Evolutionary conservation across 441 rosid genomes (phyloP).

Genomic region (Bocquillonia castaneifolia): DNA sequence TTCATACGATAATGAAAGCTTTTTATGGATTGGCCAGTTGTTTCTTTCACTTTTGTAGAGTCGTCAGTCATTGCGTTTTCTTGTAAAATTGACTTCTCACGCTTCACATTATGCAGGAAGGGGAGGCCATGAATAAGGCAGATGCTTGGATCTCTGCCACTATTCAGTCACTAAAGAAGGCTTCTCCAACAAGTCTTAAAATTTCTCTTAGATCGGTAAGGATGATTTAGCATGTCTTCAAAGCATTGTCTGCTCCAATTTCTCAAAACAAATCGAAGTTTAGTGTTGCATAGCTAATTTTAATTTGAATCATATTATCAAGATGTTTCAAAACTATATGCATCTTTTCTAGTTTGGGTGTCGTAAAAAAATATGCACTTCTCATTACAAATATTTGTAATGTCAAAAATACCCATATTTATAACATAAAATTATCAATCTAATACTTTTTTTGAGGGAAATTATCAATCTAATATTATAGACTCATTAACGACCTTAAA

Average conservation of each 20-base stretch:
- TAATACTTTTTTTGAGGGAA: too few species aligned
- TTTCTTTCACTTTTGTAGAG: constrained; percentile 16
- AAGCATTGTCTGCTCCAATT: neutral
- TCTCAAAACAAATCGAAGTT: neutral
- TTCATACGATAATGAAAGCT: neutral
- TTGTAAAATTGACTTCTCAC: constrained; percentile 15
- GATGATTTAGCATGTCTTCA: constrained; percentile 13
- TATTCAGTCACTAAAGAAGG: constrained; percentile 54
- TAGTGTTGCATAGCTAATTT: neutral
- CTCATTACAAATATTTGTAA: too few species aligned
- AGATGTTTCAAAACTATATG: too few species aligned
- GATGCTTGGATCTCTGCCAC: constrained; percentile 63
- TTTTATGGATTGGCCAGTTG: neutral
- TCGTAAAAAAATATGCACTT: too few species aligned
- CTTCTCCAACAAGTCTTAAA: constrained; percentile 91
- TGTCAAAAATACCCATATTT: too few species aligned
- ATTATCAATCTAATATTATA: too few species aligned
- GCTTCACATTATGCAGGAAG: constrained; percentile 46
- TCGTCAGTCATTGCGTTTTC: neutral
- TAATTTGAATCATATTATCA: neutral
- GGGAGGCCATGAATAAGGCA: constrained; percentile 34
- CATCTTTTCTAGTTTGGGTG: too few species aligned
- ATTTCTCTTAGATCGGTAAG: constrained; percentile 81
- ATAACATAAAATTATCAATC: too few species aligned
- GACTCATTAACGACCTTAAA: too few species aligned